phyloP scores from a whole-genome alignment of 2,329 filamentous ascomycete genomes.

The Cercospora janseana region DNA sequence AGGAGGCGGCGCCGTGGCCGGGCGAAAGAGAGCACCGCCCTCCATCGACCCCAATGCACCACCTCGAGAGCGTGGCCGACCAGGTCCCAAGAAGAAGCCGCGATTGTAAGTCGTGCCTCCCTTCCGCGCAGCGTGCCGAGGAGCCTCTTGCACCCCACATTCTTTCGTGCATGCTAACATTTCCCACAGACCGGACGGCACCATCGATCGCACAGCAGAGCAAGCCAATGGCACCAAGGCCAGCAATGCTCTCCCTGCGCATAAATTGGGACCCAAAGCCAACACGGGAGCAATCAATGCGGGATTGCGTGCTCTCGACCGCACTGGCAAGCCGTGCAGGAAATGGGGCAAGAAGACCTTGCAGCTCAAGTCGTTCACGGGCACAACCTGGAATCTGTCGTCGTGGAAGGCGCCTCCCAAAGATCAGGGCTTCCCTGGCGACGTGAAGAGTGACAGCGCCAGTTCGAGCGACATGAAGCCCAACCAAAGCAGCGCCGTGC shows the following conservation, averaged over 20 bases:
- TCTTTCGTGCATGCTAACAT: conserved; percentile 27
- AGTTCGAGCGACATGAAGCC: conserved; percentile 57
- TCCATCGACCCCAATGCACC: conserved; percentile 49
- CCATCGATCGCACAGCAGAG: conserved; percentile 42
- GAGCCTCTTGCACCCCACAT: neutral
- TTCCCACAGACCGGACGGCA: conserved; percentile 50
- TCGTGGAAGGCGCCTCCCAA: conserved; percentile 72
- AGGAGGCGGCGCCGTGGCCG: conserved; percentile 39
- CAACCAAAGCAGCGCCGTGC: conserved; percentile 55
- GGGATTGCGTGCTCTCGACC: conserved; percentile 87
- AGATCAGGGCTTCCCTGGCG: conserved; percentile 59
- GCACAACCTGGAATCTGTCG: conserved; percentile 74
- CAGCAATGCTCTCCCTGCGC: conserved; percentile 46
- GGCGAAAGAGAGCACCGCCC: conserved; percentile 38
- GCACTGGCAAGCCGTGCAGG: conserved; percentile 85
- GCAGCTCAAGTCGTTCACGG: conserved; percentile 87
- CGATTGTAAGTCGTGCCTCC: conserved; percentile 69
- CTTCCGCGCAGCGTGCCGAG: neutral
- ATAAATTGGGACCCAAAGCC: conserved; percentile 92
- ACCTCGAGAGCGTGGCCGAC: conserved; percentile 61
- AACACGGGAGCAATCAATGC: conserved; percentile 98
- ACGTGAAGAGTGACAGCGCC: conserved; percentile 56
- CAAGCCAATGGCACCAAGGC: conserved; percentile 15
- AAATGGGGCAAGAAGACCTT: conserved; percentile 86
- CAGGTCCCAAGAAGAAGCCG: conserved; percentile 94